Evolutionary conservation across 768 basidiomycete genomes (phyloP).

Genomic region (Leccinellum albellum): DNA sequence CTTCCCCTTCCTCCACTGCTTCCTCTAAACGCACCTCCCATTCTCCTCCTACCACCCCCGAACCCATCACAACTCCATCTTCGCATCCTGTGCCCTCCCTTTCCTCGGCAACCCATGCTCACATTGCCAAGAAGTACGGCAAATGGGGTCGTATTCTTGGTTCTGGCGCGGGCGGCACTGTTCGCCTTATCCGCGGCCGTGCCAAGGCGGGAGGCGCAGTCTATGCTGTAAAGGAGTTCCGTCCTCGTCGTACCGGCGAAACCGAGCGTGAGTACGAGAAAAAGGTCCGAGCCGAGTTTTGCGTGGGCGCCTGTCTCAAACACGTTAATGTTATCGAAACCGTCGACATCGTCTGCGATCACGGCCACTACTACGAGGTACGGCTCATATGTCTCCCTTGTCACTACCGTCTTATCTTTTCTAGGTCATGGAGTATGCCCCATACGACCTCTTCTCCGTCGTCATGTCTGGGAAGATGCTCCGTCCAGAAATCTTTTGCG

Average conservation of each 20-base stretch:
- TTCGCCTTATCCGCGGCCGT: constrained; percentile 87
- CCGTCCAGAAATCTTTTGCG: constrained; percentile 97
- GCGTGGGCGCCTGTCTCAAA: constrained; percentile 90
- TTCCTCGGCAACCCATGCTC: constrained; percentile 81
- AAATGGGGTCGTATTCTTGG: constrained; percentile 97
- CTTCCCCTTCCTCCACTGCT: constrained; percentile 30
- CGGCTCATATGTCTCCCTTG: constrained; percentile 2
- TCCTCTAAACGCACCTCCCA: constrained; percentile 29
- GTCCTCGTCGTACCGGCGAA: constrained; percentile 85
- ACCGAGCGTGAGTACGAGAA: constrained; percentile 97
- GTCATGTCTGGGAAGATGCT: constrained; percentile 99
- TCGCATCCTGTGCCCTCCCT: constrained; percentile 54
- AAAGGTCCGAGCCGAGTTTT: constrained; percentile 99
- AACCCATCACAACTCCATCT: constrained; percentile 19
- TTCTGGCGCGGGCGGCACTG: constrained; percentile 97
- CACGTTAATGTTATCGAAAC: constrained; percentile 97
- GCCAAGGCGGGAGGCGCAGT: constrained; percentile 77
- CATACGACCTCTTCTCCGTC: constrained; percentile 96
- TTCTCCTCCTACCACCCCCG: constrained; percentile 24
- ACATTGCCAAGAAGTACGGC: constrained; percentile 97
- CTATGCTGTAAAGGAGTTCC: constrained; percentile 97
- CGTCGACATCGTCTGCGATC: constrained; percentile 95
- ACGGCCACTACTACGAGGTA: constrained; percentile 98
- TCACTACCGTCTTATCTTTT: constrained; percentile 4
- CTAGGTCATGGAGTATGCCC: constrained; percentile 99